phyloP scores from a whole-genome alignment of 2,329 filamentous ascomycete species.

The Aureobasidium namibiae region DNA sequence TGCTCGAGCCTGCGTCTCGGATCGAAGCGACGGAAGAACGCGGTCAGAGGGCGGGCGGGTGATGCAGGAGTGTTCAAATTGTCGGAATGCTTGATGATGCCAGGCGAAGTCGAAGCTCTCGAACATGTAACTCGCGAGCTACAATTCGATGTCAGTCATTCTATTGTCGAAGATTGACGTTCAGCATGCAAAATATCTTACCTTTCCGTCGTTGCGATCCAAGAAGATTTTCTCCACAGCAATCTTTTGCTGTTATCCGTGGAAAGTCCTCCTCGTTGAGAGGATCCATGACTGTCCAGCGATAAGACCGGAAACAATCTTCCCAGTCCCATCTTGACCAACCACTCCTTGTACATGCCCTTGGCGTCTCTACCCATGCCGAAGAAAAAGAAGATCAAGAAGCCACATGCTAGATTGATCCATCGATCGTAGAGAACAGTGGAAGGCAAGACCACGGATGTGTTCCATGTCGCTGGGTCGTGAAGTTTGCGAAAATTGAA shows the following conservation, averaged over 20 bases:
- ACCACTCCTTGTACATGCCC: conserved; percentile 39
- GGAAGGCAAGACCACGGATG: conserved; percentile 41
- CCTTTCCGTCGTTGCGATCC: not conserved
- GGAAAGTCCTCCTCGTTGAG: not conserved
- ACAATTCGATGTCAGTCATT: not conserved
- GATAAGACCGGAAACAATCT: not conserved
- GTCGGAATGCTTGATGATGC: not conserved
- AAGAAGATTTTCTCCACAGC: not conserved
- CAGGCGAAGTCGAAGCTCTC: not conserved
- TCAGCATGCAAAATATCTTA: not conserved
- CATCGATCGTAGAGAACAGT: conserved; percentile 47
- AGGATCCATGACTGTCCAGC: not conserved
- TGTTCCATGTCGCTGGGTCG: conserved; percentile 37
- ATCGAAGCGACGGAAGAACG: not conserved
- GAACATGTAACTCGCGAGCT: not conserved
- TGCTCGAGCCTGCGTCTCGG: not conserved
- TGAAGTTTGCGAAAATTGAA: conserved; percentile 47
- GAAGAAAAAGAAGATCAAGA: conserved; percentile 49
- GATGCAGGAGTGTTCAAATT: not conserved
- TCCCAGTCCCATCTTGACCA: not conserved
- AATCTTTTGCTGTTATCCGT: not conserved
- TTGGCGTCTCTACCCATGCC: conserved; percentile 40
- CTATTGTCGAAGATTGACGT: too few species aligned
- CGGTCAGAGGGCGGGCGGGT: not conserved
- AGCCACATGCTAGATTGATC: conserved; percentile 46